These are phyloP conservation scores for Nepenthes gracilis DNA, from an alignment of 148 eudicot genomes.

Conservation along the genomic window DNA sequence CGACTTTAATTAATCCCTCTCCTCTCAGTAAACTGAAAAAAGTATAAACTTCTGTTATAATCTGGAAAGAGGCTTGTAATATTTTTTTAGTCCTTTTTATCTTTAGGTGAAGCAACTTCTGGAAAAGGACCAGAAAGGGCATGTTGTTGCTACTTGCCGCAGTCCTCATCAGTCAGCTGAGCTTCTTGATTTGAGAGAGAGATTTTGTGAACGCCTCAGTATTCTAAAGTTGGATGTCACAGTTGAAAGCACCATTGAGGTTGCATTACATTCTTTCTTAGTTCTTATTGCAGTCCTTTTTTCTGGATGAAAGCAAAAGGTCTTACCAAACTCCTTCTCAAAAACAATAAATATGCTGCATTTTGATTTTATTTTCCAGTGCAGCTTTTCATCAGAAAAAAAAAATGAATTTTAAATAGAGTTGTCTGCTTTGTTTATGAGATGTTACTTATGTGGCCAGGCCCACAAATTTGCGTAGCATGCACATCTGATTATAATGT, in stretches of 20 bases:
- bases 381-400: too few species aligned
- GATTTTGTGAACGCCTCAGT: constrained; percentile 61
- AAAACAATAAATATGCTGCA: background rate
- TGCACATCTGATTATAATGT: too few species aligned
- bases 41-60: too few species aligned
- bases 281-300: background rate
- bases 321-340: background rate
- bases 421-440: too few species aligned
- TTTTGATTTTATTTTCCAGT: too few species aligned
- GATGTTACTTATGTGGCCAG: too few species aligned
- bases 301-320: background rate
- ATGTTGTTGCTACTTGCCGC: constrained; percentile 82
- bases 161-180: constrained; percentile 59
- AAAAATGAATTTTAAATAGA: too few species aligned
- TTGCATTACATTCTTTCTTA: constrained; percentile 11
- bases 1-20: too few species aligned
- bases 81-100: background rate
- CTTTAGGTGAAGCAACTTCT: constrained; percentile 73
- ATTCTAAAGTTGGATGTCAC: constrained; percentile 66
- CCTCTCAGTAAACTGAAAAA: too few species aligned
- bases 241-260: constrained; percentile 68
- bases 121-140: constrained; percentile 53
- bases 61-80: too few species aligned
- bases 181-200: constrained; percentile 51
- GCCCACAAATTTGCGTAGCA: too few species aligned